Conservation (phyloP, 1,139 yeast species). For the Geotrichum reessii region DNA sequence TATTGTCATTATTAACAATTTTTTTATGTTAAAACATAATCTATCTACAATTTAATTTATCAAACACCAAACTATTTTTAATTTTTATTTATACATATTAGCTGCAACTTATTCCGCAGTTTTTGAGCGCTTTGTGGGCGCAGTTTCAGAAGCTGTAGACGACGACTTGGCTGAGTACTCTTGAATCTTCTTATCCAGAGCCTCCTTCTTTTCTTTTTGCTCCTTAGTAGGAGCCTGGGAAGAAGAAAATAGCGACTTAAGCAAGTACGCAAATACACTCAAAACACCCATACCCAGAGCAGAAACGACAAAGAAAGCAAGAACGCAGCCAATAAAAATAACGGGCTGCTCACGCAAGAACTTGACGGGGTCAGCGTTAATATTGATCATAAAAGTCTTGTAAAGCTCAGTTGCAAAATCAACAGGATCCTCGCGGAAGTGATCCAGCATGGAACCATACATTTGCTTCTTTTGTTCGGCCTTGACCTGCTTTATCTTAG, state of each 20-base stretch:
- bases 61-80: neutral
- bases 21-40: too few species aligned
- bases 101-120: constrained; percentile 11
- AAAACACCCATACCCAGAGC: constrained; percentile 31
- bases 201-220: constrained; percentile 7
- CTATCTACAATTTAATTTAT: too few species aligned
- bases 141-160: constrained; percentile 9
- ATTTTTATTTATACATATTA: neutral
- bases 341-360: constrained; percentile 37
- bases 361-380: constrained; percentile 32
- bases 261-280: constrained; percentile 22
- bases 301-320: constrained; percentile 23
- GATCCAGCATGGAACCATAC: constrained; percentile 26
- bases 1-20: too few species aligned
- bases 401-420: constrained; percentile 31
- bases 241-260: constrained; percentile 15
- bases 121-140: constrained; percentile 14
- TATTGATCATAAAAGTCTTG: constrained; percentile 32
- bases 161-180: constrained; percentile 1
- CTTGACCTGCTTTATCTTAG: constrained; percentile 32
- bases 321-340: constrained; percentile 31
- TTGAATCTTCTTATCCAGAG: constrained; percentile 3
- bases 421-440: constrained; percentile 36
- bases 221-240: constrained; percentile 9
- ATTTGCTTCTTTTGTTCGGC: constrained; percentile 28